Base-by-base conservation (phyloP, 164 flowering plant genomes). In the Cinnamomum chago region DNA sequence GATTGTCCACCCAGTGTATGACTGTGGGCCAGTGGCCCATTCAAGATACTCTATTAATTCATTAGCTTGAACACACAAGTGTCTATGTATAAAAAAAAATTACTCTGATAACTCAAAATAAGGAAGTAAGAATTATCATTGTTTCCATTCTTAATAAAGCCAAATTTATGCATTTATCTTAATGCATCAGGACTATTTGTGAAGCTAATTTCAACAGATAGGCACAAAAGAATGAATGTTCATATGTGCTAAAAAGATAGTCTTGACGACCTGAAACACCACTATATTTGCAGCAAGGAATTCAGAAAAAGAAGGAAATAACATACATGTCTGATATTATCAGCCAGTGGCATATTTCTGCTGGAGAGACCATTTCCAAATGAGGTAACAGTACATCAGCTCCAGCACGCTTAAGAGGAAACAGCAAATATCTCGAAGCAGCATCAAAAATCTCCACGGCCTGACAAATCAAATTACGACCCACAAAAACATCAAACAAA, bases 381-480 rank as follows among this genome's bases (percentile, higher is more conserved):
- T 90, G 94, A 4, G 94, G 98, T 80, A 96, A 75, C 66, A 96
- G 79, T 5, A 77, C 97, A 86, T 96, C 99, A 72, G 97, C 98
- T 28, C 89, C 99, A 67, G 93, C 97, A 75, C 99, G 98, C 83
- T 94, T 96, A 50, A 96, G 91, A 70, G 99, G 97, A 83, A 96
- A 94, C 69, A 96, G 79, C 67, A 96, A 79, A 75, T 96, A 96
- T 85, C 99, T 88, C 72, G 99, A 96, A 76, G 99, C 95, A 78
- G 94, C 98, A 88, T 96, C 98, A 84, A 96, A 92, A 83, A 96
- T 87, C 80, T 92, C 98, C 78, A 88, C 98, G 27, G 93, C 98
- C 98, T 95, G 89, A 75, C 40, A 73, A 76, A 78, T 28, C 15
- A 72, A 15, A 64, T 70, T n/a, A 72, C 25, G 18, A 22, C 65